Percentiles rank a stretch among this genome's conserved stretches.
These are phyloP conservation scores for Camelina neglecta DNA, from an alignment of 345 rosid species.

Conservation along the genomic window DNA sequence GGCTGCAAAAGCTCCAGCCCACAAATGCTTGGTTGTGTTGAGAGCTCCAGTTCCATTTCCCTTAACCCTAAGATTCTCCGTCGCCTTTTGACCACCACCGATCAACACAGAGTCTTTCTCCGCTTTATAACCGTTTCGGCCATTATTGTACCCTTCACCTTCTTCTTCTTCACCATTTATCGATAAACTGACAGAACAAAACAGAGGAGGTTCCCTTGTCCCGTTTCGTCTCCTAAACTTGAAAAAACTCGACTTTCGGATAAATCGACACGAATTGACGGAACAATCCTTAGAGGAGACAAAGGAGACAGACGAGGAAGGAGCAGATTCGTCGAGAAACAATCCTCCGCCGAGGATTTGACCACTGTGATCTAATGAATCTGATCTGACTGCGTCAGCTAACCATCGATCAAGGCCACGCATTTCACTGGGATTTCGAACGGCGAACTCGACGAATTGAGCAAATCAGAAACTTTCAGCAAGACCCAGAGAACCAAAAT, in stretches of 20 bases:
- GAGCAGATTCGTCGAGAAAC: constrained; percentile 55
- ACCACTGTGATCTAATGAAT: constrained; percentile 29
- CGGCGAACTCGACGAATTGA: constrained; percentile 31
- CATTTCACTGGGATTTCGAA: constrained; percentile 44
- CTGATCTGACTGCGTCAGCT: constrained; percentile 47
- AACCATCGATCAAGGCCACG: constrained; percentile 54
- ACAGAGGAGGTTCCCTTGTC: constrained; percentile 50
- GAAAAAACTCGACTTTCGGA: constrained; percentile 41
- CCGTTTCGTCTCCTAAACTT: constrained; percentile 42
- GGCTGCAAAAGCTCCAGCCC: constrained; percentile 87
- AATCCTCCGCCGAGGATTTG: constrained; percentile 58
- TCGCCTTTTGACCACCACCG: background rate
- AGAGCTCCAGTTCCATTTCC: constrained; percentile 44
- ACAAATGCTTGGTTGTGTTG: constrained; percentile 64
- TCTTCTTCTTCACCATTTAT: constrained; percentile 55
- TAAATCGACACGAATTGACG: constrained; percentile 32
- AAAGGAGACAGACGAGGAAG: constrained; percentile 56
- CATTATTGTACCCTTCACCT: constrained; percentile 45
- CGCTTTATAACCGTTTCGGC: constrained; percentile 35
- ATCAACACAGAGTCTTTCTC: constrained; percentile 33
- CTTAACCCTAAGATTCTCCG: constrained; percentile 29
- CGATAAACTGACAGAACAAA: constrained; percentile 75
- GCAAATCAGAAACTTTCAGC: constrained; percentile 21
- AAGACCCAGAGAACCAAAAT: constrained; percentile 11
- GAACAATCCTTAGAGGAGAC: constrained; percentile 25